These are phyloP conservation scores for Chaetomiaceae sp. DNA, from an alignment of 2,329 filamentous ascomycete species.

Conservation along the genomic window DNA sequence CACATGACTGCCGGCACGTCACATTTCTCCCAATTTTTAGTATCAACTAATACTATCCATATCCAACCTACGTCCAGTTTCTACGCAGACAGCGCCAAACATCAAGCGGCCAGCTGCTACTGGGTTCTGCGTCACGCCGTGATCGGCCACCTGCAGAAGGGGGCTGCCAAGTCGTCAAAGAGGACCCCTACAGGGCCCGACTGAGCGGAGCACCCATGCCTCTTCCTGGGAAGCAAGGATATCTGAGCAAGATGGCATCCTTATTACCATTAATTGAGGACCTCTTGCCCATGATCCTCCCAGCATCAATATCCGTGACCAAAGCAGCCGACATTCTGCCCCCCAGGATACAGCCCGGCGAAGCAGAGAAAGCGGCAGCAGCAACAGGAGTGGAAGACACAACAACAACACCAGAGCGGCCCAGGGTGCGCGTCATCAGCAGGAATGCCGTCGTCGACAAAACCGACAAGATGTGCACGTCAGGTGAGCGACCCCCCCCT, in stretches of 20 bases:
- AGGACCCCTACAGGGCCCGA: background rate
- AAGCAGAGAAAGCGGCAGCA: too few species aligned
- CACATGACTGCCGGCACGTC: too few species aligned
- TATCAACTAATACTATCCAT: too few species aligned
- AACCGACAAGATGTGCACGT: conserved; percentile 62
- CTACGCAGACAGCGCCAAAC: too few species aligned
- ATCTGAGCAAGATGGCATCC: conserved; percentile 40
- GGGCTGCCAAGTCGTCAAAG: too few species aligned
- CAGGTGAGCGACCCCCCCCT: conserved; percentile 42
- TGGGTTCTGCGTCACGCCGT: too few species aligned
- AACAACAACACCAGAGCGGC: conserved; percentile 18
- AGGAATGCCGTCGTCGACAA: conserved; percentile 57
- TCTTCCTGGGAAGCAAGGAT: background rate
- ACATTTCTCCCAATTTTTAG: too few species aligned
- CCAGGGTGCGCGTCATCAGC: conserved; percentile 35
- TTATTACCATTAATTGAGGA: conserved; percentile 53
- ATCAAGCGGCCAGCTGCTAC: too few species aligned
- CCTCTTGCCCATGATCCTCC: conserved; percentile 55
- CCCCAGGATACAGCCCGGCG: conserved; percentile 22
- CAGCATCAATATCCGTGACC: conserved; percentile 53
- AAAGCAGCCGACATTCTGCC: conserved; percentile 42
- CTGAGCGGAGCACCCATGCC: too few species aligned
- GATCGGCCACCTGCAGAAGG: too few species aligned
- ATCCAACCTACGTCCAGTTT: too few species aligned
- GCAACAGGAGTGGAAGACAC: too few species aligned